Conservation (phyloP, 345 rosid species). For the Salix koriyanagi region DNA sequence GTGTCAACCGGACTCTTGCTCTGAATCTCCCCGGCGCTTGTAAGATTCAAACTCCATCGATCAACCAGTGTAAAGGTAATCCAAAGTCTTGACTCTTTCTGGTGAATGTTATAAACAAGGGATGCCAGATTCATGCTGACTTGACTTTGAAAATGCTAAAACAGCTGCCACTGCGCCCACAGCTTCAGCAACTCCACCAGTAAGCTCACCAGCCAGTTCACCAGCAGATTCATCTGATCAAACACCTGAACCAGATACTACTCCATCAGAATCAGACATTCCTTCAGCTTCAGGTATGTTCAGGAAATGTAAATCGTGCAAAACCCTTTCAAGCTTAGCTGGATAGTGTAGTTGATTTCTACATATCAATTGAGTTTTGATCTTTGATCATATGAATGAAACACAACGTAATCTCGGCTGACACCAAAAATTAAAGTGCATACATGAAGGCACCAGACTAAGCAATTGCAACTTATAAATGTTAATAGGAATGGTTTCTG, state of each 20-base stretch:
- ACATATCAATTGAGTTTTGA: neutral
- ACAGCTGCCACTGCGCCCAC: constrained; percentile 42
- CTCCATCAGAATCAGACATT: constrained; percentile 38
- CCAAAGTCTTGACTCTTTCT: neutral
- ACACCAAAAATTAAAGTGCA: neutral
- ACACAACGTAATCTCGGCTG: neutral
- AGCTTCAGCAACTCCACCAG: constrained; percentile 31
- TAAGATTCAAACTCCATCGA: constrained; percentile 52
- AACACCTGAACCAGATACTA: constrained; percentile 32
- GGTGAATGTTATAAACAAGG: neutral
- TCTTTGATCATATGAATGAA: neutral
- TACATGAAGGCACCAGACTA: neutral
- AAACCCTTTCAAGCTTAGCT: neutral
- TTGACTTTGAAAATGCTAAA: constrained; percentile 8
- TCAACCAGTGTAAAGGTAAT: constrained; percentile 59
- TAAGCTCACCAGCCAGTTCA: constrained; percentile 29
- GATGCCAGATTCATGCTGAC: neutral
- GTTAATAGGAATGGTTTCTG: neutral
- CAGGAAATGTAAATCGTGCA: neutral
- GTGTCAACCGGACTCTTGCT: constrained; percentile 62
- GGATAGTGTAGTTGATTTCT: neutral
- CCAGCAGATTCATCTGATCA: constrained; percentile 34
- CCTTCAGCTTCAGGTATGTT: constrained; percentile 44
- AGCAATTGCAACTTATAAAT: neutral
- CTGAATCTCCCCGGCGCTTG: constrained; percentile 62